Conservation (phyloP, 176 grass and related monocot species). For the Oryza australiensis region DNA sequence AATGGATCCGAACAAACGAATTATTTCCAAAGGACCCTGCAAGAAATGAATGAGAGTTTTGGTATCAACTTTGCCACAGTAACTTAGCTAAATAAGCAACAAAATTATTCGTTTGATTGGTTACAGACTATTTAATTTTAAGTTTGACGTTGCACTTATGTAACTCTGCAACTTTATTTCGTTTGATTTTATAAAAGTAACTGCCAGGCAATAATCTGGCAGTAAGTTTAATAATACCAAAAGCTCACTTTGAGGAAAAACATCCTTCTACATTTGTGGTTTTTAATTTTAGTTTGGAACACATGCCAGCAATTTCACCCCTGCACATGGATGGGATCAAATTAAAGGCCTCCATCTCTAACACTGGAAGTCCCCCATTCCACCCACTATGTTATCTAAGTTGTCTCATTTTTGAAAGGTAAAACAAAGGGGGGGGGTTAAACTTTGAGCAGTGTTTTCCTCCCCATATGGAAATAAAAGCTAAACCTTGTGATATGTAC, state of each 20-base stretch:
- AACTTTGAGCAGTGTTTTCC: constrained; percentile 5
- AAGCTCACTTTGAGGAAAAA: background rate
- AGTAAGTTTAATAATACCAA: too few species aligned
- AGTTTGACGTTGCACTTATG: too few species aligned
- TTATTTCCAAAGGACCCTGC: constrained; percentile 57
- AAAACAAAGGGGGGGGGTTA: background rate
- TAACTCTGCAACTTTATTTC: too few species aligned
- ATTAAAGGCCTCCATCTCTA: background rate
- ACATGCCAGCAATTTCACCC: background rate
- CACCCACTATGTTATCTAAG: background rate
- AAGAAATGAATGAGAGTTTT: constrained; percentile 7
- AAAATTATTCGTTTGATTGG: too few species aligned
- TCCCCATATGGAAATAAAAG: constrained; percentile 36
- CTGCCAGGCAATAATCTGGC: too few species aligned
- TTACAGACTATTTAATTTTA: too few species aligned
- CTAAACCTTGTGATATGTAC: constrained; percentile 45
- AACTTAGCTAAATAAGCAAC: background rate
- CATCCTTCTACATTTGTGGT: background rate
- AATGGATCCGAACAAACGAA: constrained; percentile 41
- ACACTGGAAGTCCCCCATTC: background rate
- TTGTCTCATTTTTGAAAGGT: background rate
- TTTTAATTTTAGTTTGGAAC: background rate
- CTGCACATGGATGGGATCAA: background rate
- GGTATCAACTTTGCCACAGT: background rate
- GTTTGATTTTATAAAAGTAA: too few species aligned